phyloP scores from a whole-genome alignment of 2,329 filamentous ascomycete species.

The Neospermospora avenae region DNA sequence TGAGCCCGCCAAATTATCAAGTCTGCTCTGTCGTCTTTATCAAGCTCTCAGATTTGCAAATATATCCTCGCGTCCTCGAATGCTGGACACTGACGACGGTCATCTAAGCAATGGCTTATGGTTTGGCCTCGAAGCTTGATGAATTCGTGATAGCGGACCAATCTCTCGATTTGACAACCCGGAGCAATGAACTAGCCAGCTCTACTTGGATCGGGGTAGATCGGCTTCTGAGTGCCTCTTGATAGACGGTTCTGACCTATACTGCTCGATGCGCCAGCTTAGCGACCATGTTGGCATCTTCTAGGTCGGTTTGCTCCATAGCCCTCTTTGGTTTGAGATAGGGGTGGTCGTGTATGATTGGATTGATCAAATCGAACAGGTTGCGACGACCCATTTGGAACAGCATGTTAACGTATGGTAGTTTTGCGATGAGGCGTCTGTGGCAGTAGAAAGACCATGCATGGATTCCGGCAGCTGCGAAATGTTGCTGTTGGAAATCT shows the following conservation, averaged over 20 bases:
- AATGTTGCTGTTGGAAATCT: neutral
- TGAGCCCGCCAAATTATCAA: too few relatives aligned
- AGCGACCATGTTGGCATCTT: constrained; percentile 41
- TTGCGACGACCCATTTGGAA: neutral
- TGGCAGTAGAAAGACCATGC: neutral
- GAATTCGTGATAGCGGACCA: constrained; percentile 36
- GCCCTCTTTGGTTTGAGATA: constrained; percentile 44
- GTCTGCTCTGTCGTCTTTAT: too few relatives aligned
- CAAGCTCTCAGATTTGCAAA: constrained; percentile 1
- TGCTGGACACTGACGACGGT: too few relatives aligned
- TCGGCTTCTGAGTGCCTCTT: constrained; percentile 35
- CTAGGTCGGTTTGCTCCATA: constrained; percentile 41
- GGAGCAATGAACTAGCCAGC: constrained; percentile 37
- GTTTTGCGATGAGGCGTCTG: neutral
- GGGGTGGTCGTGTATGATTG: constrained; percentile 34
- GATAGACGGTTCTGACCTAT: constrained; percentile 34
- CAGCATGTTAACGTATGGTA: neutral
- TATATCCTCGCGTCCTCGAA: too few relatives aligned
- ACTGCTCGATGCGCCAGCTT: constrained; percentile 34
- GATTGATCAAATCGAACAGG: neutral
- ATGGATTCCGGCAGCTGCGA: neutral
- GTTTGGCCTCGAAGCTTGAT: constrained; percentile 26
- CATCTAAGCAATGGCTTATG: too few relatives aligned
- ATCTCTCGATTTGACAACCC: constrained; percentile 31
- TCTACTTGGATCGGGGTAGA: constrained; percentile 37